A percentile compares a stretch with the other conserved stretches of the same genome.
Evolutionary conservation across 208 protist genomes (phyloP).

Genomic region (Herpetomonas samuelpessoai): DNA sequence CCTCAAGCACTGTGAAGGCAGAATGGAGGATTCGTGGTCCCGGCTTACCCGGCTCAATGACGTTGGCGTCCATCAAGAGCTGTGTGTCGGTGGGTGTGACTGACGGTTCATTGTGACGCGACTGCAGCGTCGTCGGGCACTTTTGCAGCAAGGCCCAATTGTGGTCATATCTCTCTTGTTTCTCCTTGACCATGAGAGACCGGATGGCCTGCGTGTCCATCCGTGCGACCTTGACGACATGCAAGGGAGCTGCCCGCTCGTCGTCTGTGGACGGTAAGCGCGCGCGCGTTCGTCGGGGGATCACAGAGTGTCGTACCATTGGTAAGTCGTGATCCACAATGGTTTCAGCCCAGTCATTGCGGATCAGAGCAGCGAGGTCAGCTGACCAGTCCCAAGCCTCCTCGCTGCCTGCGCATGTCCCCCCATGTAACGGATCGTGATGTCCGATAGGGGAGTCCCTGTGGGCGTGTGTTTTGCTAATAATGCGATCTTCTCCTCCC

Average conservation of each 20-base stretch:
- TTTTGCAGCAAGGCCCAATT: neutral
- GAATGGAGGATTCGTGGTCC: slow-evolving; percentile 3
- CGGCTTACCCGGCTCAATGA: slow-evolving; percentile 4
- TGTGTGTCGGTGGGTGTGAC: neutral
- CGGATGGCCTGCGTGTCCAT: slow-evolving; percentile 4
- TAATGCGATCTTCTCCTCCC: slow-evolving; percentile 5
- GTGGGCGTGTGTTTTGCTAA: slow-evolving; percentile 27
- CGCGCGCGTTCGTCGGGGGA: slow-evolving; percentile 7
- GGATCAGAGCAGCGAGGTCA: slow-evolving; percentile 17
- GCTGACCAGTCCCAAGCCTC: slow-evolving; percentile 10
- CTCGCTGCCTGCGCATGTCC: slow-evolving; percentile 11
- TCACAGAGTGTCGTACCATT: no score
- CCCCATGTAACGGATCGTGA: no score
- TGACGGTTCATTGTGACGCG: neutral
- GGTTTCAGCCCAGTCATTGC: slow-evolving; percentile 17
- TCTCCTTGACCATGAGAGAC: neutral
- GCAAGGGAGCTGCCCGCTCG: slow-evolving; percentile 3
- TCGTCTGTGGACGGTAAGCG: slow-evolving; percentile 7
- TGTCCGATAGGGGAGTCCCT: no score
- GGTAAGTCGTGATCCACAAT: no score
- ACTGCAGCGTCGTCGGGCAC: neutral
- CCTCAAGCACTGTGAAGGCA: slow-evolving; percentile 14
- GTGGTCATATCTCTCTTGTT: neutral
- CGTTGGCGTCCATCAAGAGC: neutral
- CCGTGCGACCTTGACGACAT: neutral